These are phyloP conservation scores for Vigna mungo DNA, from an alignment of 306 rosid species.

Conservation along the genomic window DNA sequence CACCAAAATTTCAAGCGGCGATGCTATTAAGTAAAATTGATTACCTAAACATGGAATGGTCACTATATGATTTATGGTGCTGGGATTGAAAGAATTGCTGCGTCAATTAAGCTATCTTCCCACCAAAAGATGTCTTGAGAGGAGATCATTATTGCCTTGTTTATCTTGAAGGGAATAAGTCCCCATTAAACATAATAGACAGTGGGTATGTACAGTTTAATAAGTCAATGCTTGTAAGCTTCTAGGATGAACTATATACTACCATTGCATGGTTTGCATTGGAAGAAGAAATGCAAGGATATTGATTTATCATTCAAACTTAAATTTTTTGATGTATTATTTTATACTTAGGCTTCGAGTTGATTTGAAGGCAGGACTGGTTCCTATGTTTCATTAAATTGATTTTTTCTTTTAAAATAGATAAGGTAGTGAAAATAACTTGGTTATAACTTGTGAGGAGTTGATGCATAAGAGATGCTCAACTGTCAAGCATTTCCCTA, in stretches of 20 bases:
- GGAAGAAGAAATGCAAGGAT: background rate
- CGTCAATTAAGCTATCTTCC: slow-evolving; percentile 24
- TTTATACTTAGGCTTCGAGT: background rate
- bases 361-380: slow-evolving; percentile 1
- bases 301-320: slow-evolving; percentile 17
- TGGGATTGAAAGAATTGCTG: slow-evolving; percentile 22
- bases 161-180: slow-evolving; percentile 12
- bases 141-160: slow-evolving; percentile 5
- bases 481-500: slow-evolving; percentile 17
- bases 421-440: background rate
- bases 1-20: background rate
- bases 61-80: slow-evolving; percentile 5
- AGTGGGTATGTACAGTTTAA: slow-evolving; percentile 18
- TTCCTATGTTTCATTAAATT: slow-evolving; percentile 4
- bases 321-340: background rate
- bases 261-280: background rate
- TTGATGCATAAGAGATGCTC: background rate
- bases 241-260: slow-evolving; percentile 11
- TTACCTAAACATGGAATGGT: slow-evolving; percentile 12
- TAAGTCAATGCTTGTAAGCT: slow-evolving; percentile 1
- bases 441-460: slow-evolving; percentile 14
- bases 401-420: background rate
- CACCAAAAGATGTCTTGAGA: background rate
- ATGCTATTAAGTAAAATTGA: background rate
- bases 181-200: background rate